Evolutionary conservation across 345 rosid genomes (phyloP), one percentile per base, ranked within the genome.

Genomic region (Melaleuca alternifolia): DNA sequence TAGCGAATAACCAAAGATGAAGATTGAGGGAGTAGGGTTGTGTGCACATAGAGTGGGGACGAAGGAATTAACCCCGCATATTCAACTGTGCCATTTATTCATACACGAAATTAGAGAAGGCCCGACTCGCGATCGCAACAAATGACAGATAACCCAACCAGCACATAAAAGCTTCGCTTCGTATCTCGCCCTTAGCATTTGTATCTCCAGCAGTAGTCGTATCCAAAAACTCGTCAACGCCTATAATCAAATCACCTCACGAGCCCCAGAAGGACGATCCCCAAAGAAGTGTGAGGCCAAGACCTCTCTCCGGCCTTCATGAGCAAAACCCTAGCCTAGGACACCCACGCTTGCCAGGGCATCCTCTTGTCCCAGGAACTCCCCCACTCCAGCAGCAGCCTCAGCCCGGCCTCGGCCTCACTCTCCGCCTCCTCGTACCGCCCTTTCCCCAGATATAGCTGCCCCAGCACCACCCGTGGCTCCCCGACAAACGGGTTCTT

Each of bases 331-430:
- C 99, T 94, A 11, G 90, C 92, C 99, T 99, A 97, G 92, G 99
- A 95, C 86, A 95, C 59, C 99, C 99, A 96, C 8, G 97, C 99
- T 91, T 93, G 95, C 99, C 98, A 96, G 20, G 99, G 91, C 93
- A 88, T 95, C 90, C 99, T 94, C 93, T 95, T 97, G 86, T 96
- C 99, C 99, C 99, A 95, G 10, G 99, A 94, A 76, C 96, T 95
- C 20, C 98, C 98, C 99, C 99, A 97, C 85, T 93, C 96, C 93
- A 97, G 86, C 33, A 95, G 77, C 37, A 96, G 91, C 48, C 84
- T 89, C 83, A 96, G 90, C 75, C 99, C 99, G 71, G 57, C 92
- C 89, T 87, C 94, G 0, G 95, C 96, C 85, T 89, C 94, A 37
- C 61, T 88, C 87, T 93, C 98, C 0, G 98, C 99, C 83, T 95